A percentile compares a stretch with the other conserved stretches of the same genome.
Conservation (phyloP, 768 basidiomycete genomes). For the Boletus rubroflammeus region DNA sequence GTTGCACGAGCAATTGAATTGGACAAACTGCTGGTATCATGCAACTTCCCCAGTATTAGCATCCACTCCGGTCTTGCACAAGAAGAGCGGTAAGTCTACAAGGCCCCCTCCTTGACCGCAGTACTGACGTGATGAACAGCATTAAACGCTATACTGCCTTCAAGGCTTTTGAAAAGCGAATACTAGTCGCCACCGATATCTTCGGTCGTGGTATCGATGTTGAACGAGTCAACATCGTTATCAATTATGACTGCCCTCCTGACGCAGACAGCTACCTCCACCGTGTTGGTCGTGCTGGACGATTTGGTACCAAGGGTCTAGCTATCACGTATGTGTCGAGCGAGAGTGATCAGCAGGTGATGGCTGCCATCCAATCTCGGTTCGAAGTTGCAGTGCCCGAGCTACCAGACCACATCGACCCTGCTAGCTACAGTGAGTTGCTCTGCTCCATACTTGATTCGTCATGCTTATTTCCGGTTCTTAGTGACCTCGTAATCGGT, state of each 20-base stretch:
- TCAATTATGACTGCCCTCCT: slow-evolving; percentile 97
- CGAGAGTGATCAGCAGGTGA: slow-evolving; percentile 89
- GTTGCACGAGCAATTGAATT: slow-evolving; percentile 95
- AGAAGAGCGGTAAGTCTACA: slow-evolving; percentile 80
- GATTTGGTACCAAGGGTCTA: slow-evolving; percentile 99
- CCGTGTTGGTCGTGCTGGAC: slow-evolving; percentile 97
- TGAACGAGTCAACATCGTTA: slow-evolving; percentile 98
- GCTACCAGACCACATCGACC: slow-evolving; percentile 90
- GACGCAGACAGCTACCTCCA: slow-evolving; percentile 99
- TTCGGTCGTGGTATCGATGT: slow-evolving; percentile 99
- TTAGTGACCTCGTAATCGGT: slow-evolving; percentile 45
- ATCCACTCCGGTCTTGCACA: slow-evolving; percentile 95
- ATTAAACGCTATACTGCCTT: slow-evolving; percentile 96
- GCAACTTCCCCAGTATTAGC: slow-evolving; percentile 97
- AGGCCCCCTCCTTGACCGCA: neutral
- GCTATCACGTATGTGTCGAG: slow-evolving; percentile 96
- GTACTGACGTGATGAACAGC: slow-evolving; percentile 38
- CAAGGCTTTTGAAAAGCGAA: slow-evolving; percentile 99
- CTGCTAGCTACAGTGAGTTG: slow-evolving; percentile 89
- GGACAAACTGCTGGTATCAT: slow-evolving; percentile 92
- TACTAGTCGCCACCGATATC: slow-evolving; percentile 97
- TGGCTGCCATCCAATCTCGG: slow-evolving; percentile 90
- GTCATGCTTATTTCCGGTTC: neutral
- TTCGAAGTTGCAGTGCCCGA: slow-evolving; percentile 98
- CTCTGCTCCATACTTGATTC: neutral